phyloP scores from a whole-genome alignment of 148 eudicot species.

The Arctostaphylos glauca region DNA sequence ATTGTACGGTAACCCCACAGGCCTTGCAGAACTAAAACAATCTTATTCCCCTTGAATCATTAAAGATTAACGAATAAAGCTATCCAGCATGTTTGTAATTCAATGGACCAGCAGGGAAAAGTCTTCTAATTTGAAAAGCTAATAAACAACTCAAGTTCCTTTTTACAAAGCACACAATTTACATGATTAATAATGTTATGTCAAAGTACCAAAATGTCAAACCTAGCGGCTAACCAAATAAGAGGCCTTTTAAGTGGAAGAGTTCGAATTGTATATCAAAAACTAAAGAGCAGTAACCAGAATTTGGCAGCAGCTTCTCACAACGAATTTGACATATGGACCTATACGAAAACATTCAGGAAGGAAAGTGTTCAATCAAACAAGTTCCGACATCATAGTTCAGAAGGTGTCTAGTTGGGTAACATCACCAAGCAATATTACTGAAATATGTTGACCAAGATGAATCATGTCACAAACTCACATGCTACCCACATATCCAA shows the following conservation, averaged over 20 bases:
- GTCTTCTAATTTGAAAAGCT: background rate
- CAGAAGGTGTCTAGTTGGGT: background rate
- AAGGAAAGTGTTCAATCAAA: background rate
- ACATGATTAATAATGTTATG: background rate
- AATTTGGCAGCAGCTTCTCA: background rate
- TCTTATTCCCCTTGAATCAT: background rate
- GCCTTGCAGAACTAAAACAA: background rate
- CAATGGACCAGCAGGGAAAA: background rate
- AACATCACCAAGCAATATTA: background rate
- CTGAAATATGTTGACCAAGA: background rate
- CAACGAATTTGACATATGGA: background rate
- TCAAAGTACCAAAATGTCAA: background rate
- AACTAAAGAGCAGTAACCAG: constrained; percentile 1
- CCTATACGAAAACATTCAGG: background rate
- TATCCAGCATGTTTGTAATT: background rate
- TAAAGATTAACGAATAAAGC: background rate
- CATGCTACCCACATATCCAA: background rate
- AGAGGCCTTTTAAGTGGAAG: background rate
- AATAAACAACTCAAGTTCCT: background rate
- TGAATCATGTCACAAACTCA: background rate
- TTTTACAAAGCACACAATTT: background rate
- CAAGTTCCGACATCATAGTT: background rate
- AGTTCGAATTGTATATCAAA: background rate
- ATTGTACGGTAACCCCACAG: constrained; percentile 1
- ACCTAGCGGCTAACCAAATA: background rate